Percentiles rank a stretch among this genome's conserved stretches.
These are phyloP conservation scores for Ricinus communis DNA, from an alignment of 345 rosid genomes.

Conservation along the genomic window DNA sequence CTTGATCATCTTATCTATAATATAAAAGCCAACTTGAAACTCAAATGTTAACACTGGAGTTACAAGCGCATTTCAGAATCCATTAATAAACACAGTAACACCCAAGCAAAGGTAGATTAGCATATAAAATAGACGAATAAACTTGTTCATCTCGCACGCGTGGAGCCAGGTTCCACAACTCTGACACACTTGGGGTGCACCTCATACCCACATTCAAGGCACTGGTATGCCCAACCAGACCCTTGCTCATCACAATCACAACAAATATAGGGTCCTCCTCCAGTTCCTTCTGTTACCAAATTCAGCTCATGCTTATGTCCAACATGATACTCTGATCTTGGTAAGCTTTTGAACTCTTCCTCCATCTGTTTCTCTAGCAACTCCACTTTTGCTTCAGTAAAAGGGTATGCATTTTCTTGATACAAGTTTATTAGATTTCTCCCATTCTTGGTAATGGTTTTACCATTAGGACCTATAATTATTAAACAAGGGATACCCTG, in stretches of 20 bases:
- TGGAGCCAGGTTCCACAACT: constrained; percentile 15
- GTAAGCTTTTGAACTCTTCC: constrained; percentile 49
- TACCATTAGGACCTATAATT: constrained; percentile 58
- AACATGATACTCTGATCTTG: constrained; percentile 35
- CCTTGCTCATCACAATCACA: constrained; percentile 69
- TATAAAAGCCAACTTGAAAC: background rate
- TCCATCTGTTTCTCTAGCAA: constrained; percentile 46
- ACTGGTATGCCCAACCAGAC: constrained; percentile 62
- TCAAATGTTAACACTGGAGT: background rate
- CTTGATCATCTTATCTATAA: background rate
- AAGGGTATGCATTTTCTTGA: constrained; percentile 54
- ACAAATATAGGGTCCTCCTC: constrained; percentile 65
- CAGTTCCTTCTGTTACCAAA: constrained; percentile 53
- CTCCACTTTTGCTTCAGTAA: constrained; percentile 45
- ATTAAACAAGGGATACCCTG: constrained; percentile 54
- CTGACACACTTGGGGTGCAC: constrained; percentile 58
- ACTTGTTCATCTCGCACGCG: background rate
- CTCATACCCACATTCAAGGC: constrained; percentile 69
- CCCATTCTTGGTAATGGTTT: constrained; percentile 53
- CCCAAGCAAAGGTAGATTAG: too few species aligned
- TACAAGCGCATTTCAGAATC: too few species aligned
- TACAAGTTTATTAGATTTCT: constrained; percentile 50
- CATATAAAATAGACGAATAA: background rate
- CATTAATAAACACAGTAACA: too few species aligned
- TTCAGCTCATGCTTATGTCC: constrained; percentile 57